Conservation (phyloP, 305 asterid genomes). For the Lippia alba region DNA sequence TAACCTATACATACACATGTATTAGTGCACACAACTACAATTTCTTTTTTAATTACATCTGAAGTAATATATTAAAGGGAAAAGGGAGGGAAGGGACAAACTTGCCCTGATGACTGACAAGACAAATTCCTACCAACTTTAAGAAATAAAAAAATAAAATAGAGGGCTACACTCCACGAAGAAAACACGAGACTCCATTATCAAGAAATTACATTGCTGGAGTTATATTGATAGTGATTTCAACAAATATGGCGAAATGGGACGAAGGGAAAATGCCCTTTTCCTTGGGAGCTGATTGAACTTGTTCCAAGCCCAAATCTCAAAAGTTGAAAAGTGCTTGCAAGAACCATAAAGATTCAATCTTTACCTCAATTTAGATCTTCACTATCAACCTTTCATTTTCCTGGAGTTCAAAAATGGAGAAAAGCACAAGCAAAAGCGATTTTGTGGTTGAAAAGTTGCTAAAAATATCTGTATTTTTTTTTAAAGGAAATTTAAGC, state of each 20-base stretch:
- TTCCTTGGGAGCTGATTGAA: slow-evolving; percentile 1
- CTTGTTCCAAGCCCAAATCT: slow-evolving; percentile 16
- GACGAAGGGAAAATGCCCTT: slow-evolving; percentile 20
- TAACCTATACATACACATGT: slow-evolving; percentile 22
- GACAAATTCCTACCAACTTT: slow-evolving; percentile 43
- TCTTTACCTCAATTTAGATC: background rate
- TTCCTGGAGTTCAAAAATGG: slow-evolving; percentile 24
- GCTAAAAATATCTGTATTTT: background rate
- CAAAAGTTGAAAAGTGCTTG: slow-evolving; percentile 30
- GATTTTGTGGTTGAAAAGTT: background rate
- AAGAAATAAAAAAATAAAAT: slow-evolving; percentile 23
- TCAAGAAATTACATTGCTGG: slow-evolving; percentile 18
- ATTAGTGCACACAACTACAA: background rate
- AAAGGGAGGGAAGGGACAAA: background rate
- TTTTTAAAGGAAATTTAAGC: background rate
- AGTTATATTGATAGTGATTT: too few species aligned
- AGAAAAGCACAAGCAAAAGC: slow-evolving; percentile 14
- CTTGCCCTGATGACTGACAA: slow-evolving; percentile 36
- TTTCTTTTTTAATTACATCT: background rate
- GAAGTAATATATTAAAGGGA: slow-evolving; percentile 12
- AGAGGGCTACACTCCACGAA: slow-evolving; percentile 19
- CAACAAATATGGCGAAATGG: background rate
- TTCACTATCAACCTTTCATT: background rate
- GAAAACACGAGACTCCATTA: slow-evolving; percentile 10
- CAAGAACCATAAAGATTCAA: slow-evolving; percentile 7